Evolutionary conservation across 1,284 basidiomycete species (phyloP).

Genomic region (Mycosarcoma maydis): DNA sequence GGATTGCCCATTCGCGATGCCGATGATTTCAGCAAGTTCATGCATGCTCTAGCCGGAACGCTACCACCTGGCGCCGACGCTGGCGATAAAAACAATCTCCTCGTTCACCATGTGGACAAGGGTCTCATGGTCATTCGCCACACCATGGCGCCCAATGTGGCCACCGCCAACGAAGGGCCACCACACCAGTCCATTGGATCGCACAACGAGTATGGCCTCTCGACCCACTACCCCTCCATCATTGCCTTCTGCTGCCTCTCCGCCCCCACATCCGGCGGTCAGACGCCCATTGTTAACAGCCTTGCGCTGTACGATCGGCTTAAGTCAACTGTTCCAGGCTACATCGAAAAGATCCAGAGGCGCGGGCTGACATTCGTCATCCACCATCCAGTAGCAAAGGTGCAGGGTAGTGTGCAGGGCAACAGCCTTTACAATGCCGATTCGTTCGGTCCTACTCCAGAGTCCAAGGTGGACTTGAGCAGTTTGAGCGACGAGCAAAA

Average conservation of each 20-base stretch:
- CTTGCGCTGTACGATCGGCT: conserved; percentile 42
- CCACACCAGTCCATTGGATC: conserved; percentile 42
- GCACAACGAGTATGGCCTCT: conserved; percentile 52
- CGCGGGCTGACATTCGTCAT: conserved; percentile 44
- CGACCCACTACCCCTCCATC: conserved; percentile 40
- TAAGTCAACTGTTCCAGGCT: conserved; percentile 17
- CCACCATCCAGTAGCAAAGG: conserved; percentile 40
- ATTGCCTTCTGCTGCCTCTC: conserved; percentile 51
- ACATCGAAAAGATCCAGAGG: conserved; percentile 18
- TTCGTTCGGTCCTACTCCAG: conserved; percentile 35
- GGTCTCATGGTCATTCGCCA: conserved; percentile 48
- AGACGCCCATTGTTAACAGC: conserved; percentile 51
- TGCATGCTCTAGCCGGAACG: conserved; percentile 34
- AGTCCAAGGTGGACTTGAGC: conserved; percentile 15
- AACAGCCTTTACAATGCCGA: conserved; percentile 42
- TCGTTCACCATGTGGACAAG: conserved; percentile 41
- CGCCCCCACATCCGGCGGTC: conserved; percentile 30
- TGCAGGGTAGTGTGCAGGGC: conserved; percentile 38
- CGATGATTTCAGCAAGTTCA: conserved; percentile 41
- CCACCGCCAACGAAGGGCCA: conserved; percentile 50
- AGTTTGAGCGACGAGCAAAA: conserved; percentile 31
- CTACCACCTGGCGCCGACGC: not conserved
- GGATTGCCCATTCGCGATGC: conserved; percentile 33
- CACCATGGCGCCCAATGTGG: conserved; percentile 40
- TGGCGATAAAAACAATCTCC: conserved; percentile 5